phyloP scores from a whole-genome alignment of 2,329 filamentous ascomycete species.

The Plectosphaerella sp. region DNA sequence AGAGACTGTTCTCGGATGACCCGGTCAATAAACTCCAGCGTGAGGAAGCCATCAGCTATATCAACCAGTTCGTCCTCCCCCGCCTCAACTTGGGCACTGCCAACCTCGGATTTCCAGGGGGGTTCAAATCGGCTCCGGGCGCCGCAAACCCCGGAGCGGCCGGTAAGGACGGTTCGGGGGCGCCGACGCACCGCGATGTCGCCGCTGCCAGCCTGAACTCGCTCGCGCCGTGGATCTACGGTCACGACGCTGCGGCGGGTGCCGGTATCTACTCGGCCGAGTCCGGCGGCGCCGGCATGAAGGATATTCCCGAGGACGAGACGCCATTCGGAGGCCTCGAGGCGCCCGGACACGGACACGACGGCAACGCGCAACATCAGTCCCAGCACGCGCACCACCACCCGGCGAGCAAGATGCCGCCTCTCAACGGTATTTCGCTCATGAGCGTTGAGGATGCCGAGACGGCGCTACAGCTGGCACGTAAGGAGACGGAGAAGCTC shows the following conservation, averaged over 20 bases:
- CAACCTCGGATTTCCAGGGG: slow-evolving; percentile 29
- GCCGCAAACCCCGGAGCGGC: background rate
- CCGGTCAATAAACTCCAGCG: slow-evolving; percentile 62
- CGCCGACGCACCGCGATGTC: slow-evolving; percentile 33
- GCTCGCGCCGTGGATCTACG: slow-evolving; percentile 53
- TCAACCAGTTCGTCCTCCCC: slow-evolving; percentile 65
- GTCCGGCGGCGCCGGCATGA: slow-evolving; percentile 10
- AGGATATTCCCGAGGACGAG: slow-evolving; percentile 14
- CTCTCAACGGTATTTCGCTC: slow-evolving; percentile 46
- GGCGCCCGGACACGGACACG: slow-evolving; percentile 6
- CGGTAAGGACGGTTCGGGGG: slow-evolving; percentile 22
- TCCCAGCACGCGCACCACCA: slow-evolving; percentile 1
- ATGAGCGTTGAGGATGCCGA: slow-evolving; percentile 63
- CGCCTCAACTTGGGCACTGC: slow-evolving; percentile 49
- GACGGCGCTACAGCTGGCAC: slow-evolving; percentile 43
- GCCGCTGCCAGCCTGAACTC: slow-evolving; percentile 48
- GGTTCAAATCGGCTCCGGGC: slow-evolving; percentile 18
- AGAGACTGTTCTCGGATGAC: slow-evolving; percentile 37
- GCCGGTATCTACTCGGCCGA: slow-evolving; percentile 34
- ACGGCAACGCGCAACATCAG: slow-evolving; percentile 1
- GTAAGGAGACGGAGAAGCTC: slow-evolving; percentile 56
- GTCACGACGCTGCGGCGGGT: slow-evolving; percentile 37
- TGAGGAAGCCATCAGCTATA: slow-evolving; percentile 62
- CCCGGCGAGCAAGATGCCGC: slow-evolving; percentile 11
- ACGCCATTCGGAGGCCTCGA: slow-evolving; percentile 13